These are phyloP conservation scores for Cerioporus squamosus DNA, from an alignment of 1,284 basidiomycete species.

Conservation along the genomic window DNA sequence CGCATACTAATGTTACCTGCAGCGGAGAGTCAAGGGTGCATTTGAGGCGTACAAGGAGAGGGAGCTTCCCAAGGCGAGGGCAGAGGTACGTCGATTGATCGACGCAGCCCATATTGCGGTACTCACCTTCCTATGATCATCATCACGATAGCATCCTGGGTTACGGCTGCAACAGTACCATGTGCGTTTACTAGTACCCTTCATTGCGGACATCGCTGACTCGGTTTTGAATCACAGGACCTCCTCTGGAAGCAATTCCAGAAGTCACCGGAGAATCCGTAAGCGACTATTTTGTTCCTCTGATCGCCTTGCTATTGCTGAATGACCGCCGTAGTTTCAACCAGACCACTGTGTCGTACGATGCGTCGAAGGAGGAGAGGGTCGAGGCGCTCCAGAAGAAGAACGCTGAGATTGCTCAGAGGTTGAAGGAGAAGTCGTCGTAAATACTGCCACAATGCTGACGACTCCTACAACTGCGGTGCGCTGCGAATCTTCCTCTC, in stretches of 20 bases:
- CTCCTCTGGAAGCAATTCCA: slow-evolving; percentile 84
- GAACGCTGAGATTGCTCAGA: slow-evolving; percentile 52
- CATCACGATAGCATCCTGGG: slow-evolving; percentile 67
- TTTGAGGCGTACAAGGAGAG: slow-evolving; percentile 93
- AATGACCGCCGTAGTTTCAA: slow-evolving; percentile 64
- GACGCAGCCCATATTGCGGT: background rate
- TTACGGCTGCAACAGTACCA: slow-evolving; percentile 86
- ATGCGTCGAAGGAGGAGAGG: slow-evolving; percentile 84
- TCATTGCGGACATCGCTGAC: background rate
- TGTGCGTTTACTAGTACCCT: slow-evolving; percentile 41
- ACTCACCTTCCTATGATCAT: background rate
- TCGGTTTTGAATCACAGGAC: slow-evolving; percentile 48
- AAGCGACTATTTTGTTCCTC: slow-evolving; percentile 33
- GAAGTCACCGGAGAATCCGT: slow-evolving; percentile 91
- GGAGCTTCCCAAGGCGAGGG: slow-evolving; percentile 79
- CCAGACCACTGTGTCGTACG: slow-evolving; percentile 77
- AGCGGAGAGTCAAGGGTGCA: slow-evolving; percentile 91
- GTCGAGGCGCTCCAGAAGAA: slow-evolving; percentile 70
- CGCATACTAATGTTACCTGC: slow-evolving; percentile 8
- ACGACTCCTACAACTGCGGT: background rate
- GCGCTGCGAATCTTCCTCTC: no score
- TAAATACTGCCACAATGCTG: background rate
- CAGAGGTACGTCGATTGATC: slow-evolving; percentile 57
- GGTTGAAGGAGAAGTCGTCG: slow-evolving; percentile 43
- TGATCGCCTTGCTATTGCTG: slow-evolving; percentile 7